Evolutionary conservation across 1,284 basidiomycete genomes (phyloP).

Genomic region (Ceratobasidium sp.): DNA sequence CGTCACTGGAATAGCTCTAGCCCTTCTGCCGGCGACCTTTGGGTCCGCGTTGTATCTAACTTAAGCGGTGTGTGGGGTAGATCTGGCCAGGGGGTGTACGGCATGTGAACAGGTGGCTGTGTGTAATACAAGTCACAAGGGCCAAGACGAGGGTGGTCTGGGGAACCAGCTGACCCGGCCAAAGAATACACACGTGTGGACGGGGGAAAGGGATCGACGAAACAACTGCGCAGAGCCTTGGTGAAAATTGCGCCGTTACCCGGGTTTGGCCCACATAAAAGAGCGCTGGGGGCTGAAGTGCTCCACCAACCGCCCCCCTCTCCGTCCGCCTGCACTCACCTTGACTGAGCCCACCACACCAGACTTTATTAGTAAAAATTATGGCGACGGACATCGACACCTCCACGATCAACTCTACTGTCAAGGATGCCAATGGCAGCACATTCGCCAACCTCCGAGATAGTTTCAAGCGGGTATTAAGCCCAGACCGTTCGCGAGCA

Average conservation of each 20-base stretch:
- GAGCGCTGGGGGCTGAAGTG: neutral
- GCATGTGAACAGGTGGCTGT: slow-evolving; percentile 34
- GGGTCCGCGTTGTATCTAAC: neutral
- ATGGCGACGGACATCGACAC: slow-evolving; percentile 36
- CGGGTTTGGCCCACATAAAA: slow-evolving; percentile 24
- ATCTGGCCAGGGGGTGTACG: slow-evolving; percentile 36
- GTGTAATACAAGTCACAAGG: slow-evolving; percentile 39
- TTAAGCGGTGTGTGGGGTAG: slow-evolving; percentile 32
- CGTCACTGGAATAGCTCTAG: slow-evolving; percentile 13
- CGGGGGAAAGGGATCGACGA: slow-evolving; percentile 9
- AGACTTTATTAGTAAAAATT: slow-evolving; percentile 1
- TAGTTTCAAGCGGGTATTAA: slow-evolving; percentile 38
- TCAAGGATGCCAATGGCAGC: neutral
- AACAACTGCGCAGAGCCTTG: slow-evolving; percentile 13
- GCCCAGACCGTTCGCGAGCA: slow-evolving; percentile 32
- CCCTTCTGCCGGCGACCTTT: neutral
- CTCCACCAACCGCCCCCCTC: slow-evolving; percentile 8
- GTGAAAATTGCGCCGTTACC: slow-evolving; percentile 40
- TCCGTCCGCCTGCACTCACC: neutral
- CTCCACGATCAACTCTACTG: slow-evolving; percentile 16
- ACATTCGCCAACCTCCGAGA: slow-evolving; percentile 37
- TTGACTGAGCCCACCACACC: neutral
- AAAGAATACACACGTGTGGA: slow-evolving; percentile 31
- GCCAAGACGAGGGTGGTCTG: slow-evolving; percentile 5
- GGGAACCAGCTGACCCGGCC: slow-evolving; percentile 31